A percentile compares a stretch with the other conserved stretches of the same genome.
phyloP scores from a whole-genome alignment of 2,329 filamentous ascomycete genomes.

The Trichophaea hybrida region DNA sequence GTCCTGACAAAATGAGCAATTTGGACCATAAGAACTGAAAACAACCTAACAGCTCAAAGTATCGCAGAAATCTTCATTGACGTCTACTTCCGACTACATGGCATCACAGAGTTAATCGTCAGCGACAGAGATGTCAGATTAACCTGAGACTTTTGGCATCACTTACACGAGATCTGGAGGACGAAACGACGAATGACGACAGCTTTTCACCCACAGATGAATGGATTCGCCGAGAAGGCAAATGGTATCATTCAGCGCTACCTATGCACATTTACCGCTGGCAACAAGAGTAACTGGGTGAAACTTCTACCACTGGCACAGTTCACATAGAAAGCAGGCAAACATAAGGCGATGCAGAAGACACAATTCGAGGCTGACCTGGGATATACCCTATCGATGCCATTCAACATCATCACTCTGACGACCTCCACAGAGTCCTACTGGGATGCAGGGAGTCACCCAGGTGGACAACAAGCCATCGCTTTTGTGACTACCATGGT shows the following conservation, averaged over 20 bases:
- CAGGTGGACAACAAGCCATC: too few relatives aligned
- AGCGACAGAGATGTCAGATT: constrained; percentile 15
- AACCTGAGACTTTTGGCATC: too few relatives aligned
- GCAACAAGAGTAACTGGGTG: constrained; percentile 18
- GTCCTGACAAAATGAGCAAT: too few relatives aligned
- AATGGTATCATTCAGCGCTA: too few relatives aligned
- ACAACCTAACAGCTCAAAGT: not conserved
- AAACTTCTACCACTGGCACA: constrained; percentile 14
- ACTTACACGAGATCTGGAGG: too few relatives aligned
- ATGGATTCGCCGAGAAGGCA: too few relatives aligned
- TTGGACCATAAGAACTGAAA: not conserved
- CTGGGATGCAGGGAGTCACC: not conserved
- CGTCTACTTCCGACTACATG: not conserved
- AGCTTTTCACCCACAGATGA: too few relatives aligned
- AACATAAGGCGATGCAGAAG: constrained; percentile 1
- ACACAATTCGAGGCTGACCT: constrained; percentile 15
- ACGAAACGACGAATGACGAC: too few relatives aligned
- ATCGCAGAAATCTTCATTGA: constrained; percentile 1
- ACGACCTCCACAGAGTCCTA: not conserved
- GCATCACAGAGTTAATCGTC: constrained; percentile 8
- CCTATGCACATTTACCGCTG: constrained; percentile 13
- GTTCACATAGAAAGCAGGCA: constrained; percentile 13
- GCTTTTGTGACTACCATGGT: too few relatives aligned
- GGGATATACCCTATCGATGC: not conserved
- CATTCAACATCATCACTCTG: not conserved